These are phyloP conservation scores for Fabrea salina DNA, from an alignment of 169 alveolate species.

Conservation along the genomic window DNA sequence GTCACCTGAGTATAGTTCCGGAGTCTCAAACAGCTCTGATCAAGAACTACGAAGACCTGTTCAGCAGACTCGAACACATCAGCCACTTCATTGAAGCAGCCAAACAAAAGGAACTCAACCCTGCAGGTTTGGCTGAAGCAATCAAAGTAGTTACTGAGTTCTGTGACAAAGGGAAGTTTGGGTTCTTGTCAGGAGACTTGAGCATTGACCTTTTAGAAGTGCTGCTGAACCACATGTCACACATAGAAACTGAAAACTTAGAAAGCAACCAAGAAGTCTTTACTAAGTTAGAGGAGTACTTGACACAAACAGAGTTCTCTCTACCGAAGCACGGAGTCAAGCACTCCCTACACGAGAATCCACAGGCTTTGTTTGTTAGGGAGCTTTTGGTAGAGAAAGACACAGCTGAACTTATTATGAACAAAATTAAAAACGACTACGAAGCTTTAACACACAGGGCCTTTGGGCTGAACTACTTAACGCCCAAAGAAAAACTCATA, in stretches of 20 bases:
- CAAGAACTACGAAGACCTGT: background rate
- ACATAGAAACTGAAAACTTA: background rate
- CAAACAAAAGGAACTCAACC: background rate
- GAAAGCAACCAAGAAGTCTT: background rate
- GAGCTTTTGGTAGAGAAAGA: slow-evolving; percentile 60
- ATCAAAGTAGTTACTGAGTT: slow-evolving; percentile 49
- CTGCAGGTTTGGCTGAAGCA: slow-evolving; percentile 5
- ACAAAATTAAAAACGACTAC: slow-evolving; percentile 44
- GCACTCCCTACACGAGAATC: slow-evolving; percentile 61
- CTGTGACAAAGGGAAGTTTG: slow-evolving; percentile 63
- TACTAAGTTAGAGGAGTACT: slow-evolving; percentile 23
- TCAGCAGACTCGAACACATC: background rate
- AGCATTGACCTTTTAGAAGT: slow-evolving; percentile 43
- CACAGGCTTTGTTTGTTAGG: slow-evolving; percentile 61
- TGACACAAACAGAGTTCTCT: slow-evolving; percentile 47
- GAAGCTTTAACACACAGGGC: slow-evolving; percentile 61
- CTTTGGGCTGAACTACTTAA: slow-evolving; percentile 48
- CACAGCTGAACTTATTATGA: slow-evolving; percentile 53
- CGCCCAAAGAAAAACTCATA: slow-evolving; percentile 54
- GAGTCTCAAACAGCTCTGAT: background rate
- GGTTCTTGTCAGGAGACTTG: slow-evolving; percentile 67
- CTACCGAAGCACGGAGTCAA: slow-evolving; percentile 69
- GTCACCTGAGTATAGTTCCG: background rate
- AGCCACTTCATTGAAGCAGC: background rate
- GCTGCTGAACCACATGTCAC: background rate